Percentiles rank a stretch among this genome's conserved stretches.
Evolutionary conservation across 345 rosid genomes (phyloP).

Genomic region (Populus tremula): DNA sequence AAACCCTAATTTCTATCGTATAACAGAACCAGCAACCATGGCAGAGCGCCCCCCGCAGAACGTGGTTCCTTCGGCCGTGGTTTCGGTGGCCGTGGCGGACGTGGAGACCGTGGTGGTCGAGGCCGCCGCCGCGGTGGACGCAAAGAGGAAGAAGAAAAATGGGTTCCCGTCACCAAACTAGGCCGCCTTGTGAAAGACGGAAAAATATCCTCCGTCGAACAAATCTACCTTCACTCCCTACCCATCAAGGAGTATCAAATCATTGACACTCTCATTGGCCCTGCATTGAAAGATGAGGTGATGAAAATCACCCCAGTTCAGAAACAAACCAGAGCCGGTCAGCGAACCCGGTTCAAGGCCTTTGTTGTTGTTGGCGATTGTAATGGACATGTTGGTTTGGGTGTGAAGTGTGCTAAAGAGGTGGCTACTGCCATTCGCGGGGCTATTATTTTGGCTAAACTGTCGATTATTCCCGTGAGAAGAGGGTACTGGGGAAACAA

Average conservation of each 20-base stretch:
- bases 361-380: conserved; percentile 67
- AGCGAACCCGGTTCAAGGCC: conserved; percentile 71
- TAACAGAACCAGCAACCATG: background rate
- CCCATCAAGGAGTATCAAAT: conserved; percentile 92
- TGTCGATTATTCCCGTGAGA: conserved; percentile 65
- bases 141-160: conserved; percentile 65
- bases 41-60: background rate
- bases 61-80: conserved; percentile 26
- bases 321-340: conserved; percentile 83
- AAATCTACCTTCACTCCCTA: conserved; percentile 76
- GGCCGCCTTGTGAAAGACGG: conserved; percentile 69
- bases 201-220: conserved; percentile 53
- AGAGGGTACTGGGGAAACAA: conserved; percentile 84
- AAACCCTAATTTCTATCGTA: background rate
- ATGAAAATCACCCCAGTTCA: conserved; percentile 94
- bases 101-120: conserved; percentile 4
- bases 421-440: conserved; percentile 74
- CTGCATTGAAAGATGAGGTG: conserved; percentile 79
- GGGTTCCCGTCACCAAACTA: conserved; percentile 89
- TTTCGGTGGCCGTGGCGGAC: conserved; percentile 34
- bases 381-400: conserved; percentile 66
- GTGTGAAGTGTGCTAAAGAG: conserved; percentile 71
- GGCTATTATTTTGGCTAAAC: conserved; percentile 55
- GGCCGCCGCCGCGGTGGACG: conserved; percentile 50
- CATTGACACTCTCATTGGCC: conserved; percentile 65